Evolutionary conservation across 768 basidiomycete genomes (phyloP), one percentile per base, ranked within the genome.

Genomic region (Obba rivulosa): DNA sequence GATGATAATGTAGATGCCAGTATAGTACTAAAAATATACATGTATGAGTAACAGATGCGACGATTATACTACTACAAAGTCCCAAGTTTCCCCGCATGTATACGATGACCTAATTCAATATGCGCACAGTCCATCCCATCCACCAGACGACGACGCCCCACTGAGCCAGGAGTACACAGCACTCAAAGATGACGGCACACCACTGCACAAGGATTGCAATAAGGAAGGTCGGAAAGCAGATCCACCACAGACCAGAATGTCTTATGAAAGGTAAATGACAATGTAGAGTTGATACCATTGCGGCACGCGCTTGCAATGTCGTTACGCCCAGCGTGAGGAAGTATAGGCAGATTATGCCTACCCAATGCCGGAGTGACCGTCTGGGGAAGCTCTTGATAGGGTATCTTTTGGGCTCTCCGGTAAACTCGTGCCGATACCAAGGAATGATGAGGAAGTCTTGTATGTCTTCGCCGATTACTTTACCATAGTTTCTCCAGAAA

Each of bases 391-490:
- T 65, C 31, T 63, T 61, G 56, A 90, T 78, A 7, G 69, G 72
- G 57, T 87, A 88, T 55, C 80, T 73, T 56, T 84, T 83, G 34
- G 79, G 43, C 67, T 87, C 84, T 25, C 87, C 87, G 0, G 87
- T 88, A 60, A 88, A 90, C 60, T 89, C 87, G 61, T 90, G 87
- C 28, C 87, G 79, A 53, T 90, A 90, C 57, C 86, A 75, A 7
- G 87, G 87, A 49, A 90, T 80, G 56, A 90, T 85, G 50, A 89
- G 78, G 60, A 89, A 89, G 52, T 87, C 85, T 41, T 82, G 80
- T 38, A 87, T 74, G 57, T 90, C 87, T 59, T 86, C 79, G 25
- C 85, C 84, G 44, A 90, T 87, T n/a, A 79, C 77, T 58, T 85
- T 87, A 45, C 87, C 87, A 51, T 89, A 87, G 28, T 76, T 85